These are phyloP conservation scores for Raffaelea deltoideospora DNA, from an alignment of 2,329 filamentous ascomycete genomes.

Conservation along the genomic window DNA sequence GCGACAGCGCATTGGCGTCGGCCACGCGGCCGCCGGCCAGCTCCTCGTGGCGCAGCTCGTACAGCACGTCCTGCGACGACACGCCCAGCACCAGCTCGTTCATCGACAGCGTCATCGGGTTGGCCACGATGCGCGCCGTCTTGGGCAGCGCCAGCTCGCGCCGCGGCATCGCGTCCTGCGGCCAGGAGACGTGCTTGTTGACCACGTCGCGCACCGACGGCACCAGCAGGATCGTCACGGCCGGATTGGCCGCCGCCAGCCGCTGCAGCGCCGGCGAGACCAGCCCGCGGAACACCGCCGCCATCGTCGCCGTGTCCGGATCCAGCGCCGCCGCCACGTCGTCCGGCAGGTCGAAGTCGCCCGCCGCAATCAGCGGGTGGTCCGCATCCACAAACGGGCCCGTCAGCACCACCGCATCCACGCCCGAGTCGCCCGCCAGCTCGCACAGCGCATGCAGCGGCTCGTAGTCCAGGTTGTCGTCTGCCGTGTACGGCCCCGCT, in stretches of 20 bases:
- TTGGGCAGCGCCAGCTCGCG: conserved; percentile 70
- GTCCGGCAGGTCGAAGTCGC: conserved; percentile 63
- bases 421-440: conserved; percentile 57
- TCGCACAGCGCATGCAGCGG: conserved; percentile 69
- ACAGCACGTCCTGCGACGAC: conserved; percentile 70
- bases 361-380: conserved; percentile 70
- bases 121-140: conserved; percentile 63
- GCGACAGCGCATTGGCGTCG: conserved; percentile 46
- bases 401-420: conserved; percentile 63
- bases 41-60: conserved; percentile 67
- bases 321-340: conserved; percentile 41
- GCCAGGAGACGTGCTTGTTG: conserved; percentile 75
- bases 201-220: conserved; percentile 75
- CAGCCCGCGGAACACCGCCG: conserved; percentile 68
- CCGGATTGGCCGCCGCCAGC: conserved; percentile 54
- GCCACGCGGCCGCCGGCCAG: conserved; percentile 35
- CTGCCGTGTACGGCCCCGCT: conserved; percentile 79
- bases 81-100: conserved; percentile 79
- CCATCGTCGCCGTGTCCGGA: conserved; percentile 64
- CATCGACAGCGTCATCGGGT: conserved; percentile 76
- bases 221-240: conserved; percentile 65
- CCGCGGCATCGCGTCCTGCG: conserved; percentile 45
- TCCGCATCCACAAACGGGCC: conserved; percentile 88
- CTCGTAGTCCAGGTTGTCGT: conserved; percentile 84
- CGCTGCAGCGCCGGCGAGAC: conserved; percentile 59